Conservation (phyloP, 805 yeast genomes). For the Ogataea allantospora region DNA sequence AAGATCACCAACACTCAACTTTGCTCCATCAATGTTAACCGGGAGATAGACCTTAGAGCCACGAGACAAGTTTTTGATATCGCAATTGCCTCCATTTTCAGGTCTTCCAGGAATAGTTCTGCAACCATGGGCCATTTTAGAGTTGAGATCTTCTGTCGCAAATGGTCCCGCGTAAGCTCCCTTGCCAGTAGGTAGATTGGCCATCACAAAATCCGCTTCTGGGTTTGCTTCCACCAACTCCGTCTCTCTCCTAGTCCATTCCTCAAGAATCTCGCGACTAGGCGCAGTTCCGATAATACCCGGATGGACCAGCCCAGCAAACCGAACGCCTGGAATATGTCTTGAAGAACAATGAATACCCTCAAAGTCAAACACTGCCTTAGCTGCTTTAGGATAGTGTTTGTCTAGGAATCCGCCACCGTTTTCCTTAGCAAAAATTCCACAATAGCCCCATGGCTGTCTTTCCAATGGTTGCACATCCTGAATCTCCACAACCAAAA, state of each 20-base stretch:
- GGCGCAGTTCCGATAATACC: slow-evolving; percentile 54
- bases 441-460: slow-evolving; percentile 55
- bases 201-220: slow-evolving; percentile 37
- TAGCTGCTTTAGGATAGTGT: slow-evolving; percentile 50
- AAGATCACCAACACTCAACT: slow-evolving; percentile 47
- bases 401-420: slow-evolving; percentile 52
- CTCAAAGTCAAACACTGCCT: slow-evolving; percentile 52
- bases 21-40: slow-evolving; percentile 46
- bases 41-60: slow-evolving; percentile 51
- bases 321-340: slow-evolving; percentile 49
- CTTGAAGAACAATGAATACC: slow-evolving; percentile 50
- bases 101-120: slow-evolving; percentile 54
- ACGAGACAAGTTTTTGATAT: slow-evolving; percentile 47
- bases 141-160: slow-evolving; percentile 35
- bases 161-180: slow-evolving; percentile 41
- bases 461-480: slow-evolving; percentile 52
- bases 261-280: slow-evolving; percentile 39
- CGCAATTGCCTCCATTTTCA: slow-evolving; percentile 55
- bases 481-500: slow-evolving; percentile 47
- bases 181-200: slow-evolving; percentile 37
- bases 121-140: slow-evolving; percentile 40
- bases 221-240: slow-evolving; percentile 36
- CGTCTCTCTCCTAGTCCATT: slow-evolving; percentile 46
- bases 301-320: slow-evolving; percentile 51
- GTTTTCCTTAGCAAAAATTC: slow-evolving; percentile 45